These are phyloP conservation scores for Emericellopsis atlantica DNA, from an alignment of 2,329 filamentous ascomycete genomes.

Conservation along the genomic window DNA sequence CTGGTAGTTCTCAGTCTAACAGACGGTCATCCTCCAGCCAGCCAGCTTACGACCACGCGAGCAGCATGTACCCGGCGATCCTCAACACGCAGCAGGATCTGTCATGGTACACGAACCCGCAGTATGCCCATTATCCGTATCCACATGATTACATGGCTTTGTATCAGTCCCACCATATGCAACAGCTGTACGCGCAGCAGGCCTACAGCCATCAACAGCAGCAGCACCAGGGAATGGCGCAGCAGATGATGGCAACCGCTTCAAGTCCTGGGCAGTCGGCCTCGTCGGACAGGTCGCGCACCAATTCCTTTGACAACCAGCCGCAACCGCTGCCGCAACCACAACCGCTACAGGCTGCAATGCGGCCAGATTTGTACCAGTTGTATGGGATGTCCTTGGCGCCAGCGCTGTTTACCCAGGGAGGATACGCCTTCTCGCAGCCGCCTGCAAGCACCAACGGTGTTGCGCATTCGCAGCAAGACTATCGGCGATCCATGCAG, in stretches of 20 bases:
- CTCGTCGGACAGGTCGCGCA: slow-evolving; percentile 39
- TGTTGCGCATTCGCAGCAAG: slow-evolving; percentile 40
- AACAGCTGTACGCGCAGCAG: slow-evolving; percentile 21
- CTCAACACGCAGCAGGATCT: slow-evolving; percentile 33
- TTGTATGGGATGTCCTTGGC: slow-evolving; percentile 30
- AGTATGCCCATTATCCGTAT: slow-evolving; percentile 18
- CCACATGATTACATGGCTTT: slow-evolving; percentile 15
- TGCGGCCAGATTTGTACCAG: slow-evolving; percentile 43
- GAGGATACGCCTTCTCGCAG: neutral
- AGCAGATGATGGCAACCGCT: slow-evolving; percentile 11
- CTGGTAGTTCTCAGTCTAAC: slow-evolving; percentile 21
- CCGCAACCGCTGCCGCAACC: slow-evolving; percentile 19
- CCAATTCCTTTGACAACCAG: slow-evolving; percentile 50
- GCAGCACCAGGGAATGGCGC: slow-evolving; percentile 15
- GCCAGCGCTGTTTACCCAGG: slow-evolving; percentile 32
- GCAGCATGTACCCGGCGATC: slow-evolving; percentile 30
- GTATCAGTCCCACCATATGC: slow-evolving; percentile 13
- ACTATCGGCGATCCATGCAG: slow-evolving; percentile 45
- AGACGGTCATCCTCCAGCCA: slow-evolving; percentile 41
- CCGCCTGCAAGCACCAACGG: slow-evolving; percentile 19
- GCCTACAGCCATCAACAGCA: slow-evolving; percentile 13
- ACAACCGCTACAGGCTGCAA: slow-evolving; percentile 42
- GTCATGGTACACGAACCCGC: slow-evolving; percentile 32
- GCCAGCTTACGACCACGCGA: slow-evolving; percentile 28
- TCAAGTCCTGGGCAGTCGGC: slow-evolving; percentile 14